Conservation (phyloP, 140 eudicot species). For the Stevia rebaudiana region DNA sequence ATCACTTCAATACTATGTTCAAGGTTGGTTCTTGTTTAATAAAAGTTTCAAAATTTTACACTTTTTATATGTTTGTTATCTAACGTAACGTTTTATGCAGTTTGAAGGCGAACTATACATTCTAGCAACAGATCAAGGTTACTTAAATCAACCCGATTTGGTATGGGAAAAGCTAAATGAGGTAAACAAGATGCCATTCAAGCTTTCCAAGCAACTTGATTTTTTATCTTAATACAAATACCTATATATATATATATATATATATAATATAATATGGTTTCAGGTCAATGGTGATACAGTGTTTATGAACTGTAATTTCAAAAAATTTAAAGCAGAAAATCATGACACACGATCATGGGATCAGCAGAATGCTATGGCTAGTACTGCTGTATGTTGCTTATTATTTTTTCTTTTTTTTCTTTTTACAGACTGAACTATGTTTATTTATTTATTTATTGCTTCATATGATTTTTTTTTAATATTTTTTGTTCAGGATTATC, state of each 20-base stretch:
- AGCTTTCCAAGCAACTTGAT: not conserved
- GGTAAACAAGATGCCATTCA: conserved; percentile 24
- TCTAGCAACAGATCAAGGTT: conserved; percentile 85
- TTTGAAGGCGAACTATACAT: conserved; percentile 69
- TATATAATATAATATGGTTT: not conserved
- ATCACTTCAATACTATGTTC: conserved; percentile 97
- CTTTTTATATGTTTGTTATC: conserved; percentile 5
- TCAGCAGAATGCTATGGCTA: conserved; percentile 54
- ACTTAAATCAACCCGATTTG: conserved; percentile 80
- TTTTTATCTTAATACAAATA: too few relatives aligned
- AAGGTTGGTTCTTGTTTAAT: conserved; percentile 49
- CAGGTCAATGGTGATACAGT: conserved; percentile 91
- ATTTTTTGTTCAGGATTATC: conserved; percentile 55
- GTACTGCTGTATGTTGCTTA: conserved; percentile 65
- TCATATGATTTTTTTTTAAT: not conserved
- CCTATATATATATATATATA: not conserved
- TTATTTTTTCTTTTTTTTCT: too few relatives aligned
- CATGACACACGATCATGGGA: conserved; percentile 60
- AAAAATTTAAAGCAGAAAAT: conserved; percentile 64
- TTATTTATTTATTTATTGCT: not conserved
- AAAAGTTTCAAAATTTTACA: not conserved
- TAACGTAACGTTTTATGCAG: conserved; percentile 38
- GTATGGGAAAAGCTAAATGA: conserved; percentile 96
- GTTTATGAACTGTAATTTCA: conserved; percentile 60
- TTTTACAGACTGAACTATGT: not conserved